Conservation (phyloP, 805 yeast species). For the Saccharomycopsis babjevae region DNA sequence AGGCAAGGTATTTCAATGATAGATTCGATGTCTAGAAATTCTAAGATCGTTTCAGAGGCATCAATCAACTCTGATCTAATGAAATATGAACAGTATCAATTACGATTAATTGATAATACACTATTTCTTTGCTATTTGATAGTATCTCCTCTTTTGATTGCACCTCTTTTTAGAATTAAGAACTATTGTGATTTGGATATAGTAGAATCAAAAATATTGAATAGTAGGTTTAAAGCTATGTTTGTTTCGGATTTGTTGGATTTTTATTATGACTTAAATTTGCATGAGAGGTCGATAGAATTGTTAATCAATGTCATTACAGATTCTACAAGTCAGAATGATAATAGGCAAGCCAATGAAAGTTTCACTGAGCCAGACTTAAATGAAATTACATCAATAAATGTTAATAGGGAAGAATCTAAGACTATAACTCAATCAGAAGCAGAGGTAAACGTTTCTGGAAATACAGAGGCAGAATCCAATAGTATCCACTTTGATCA, state of each 20-base stretch:
- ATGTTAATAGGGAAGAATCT: conserved; percentile 14
- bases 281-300: conserved; percentile 45
- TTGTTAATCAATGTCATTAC: conserved; percentile 37
- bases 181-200: conserved; percentile 62
- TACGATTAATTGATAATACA: conserved; percentile 56
- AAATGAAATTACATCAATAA: background rate
- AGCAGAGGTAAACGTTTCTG: background rate
- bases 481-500: background rate
- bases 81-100: background rate
- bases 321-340: conserved; percentile 2
- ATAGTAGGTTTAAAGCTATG: conserved; percentile 12
- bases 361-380: background rate
- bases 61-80: background rate
- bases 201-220: conserved; percentile 45
- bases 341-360: background rate
- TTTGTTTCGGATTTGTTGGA: conserved; percentile 10
- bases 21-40: background rate
- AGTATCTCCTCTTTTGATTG: conserved; percentile 63
- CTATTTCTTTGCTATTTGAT: conserved; percentile 64
- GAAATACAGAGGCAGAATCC: conserved; percentile 6
- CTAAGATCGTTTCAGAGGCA: background rate
- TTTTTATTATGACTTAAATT: conserved; percentile 9
- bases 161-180: conserved; percentile 68
- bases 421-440: conserved; percentile 15
- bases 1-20: conserved; percentile 23